phyloP scores from a whole-genome alignment of 805 yeast genomes.

The Nakazawaea sp. region DNA sequence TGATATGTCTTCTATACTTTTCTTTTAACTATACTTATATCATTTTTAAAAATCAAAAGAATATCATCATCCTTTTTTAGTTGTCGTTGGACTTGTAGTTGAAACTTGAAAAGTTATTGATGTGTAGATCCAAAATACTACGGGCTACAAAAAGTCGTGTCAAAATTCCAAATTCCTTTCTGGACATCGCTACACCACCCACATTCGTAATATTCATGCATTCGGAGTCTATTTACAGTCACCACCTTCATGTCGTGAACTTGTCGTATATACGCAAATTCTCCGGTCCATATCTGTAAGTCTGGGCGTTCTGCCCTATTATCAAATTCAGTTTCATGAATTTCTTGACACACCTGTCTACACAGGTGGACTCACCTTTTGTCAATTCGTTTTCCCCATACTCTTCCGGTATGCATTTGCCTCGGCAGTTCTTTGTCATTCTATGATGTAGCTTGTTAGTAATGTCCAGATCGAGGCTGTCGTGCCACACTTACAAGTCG shows the following conservation, averaged over 20 bases:
- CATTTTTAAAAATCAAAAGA: too few species aligned
- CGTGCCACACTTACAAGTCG: slow-evolving; percentile 26
- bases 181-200: too few species aligned
- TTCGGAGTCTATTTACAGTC: too few species aligned
- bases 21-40: too few species aligned
- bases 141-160: too few species aligned
- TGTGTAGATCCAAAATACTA: too few species aligned
- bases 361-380: slow-evolving; percentile 78
- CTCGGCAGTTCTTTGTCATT: slow-evolving; percentile 54
- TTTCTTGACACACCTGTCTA: slow-evolving; percentile 82
- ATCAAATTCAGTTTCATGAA: slow-evolving; percentile 66
- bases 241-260: neutral
- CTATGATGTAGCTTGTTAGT: slow-evolving; percentile 19
- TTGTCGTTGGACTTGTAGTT: too few species aligned
- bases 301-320: slow-evolving; percentile 47
- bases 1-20: too few species aligned
- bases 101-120: too few species aligned
- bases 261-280: slow-evolving; percentile 35
- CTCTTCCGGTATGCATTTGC: slow-evolving; percentile 79
- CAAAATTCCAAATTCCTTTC: too few species aligned
- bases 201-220: too few species aligned
- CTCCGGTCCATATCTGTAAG: slow-evolving; percentile 38
- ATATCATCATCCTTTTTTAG: too few species aligned
- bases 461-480: neutral
- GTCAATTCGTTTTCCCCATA: slow-evolving; percentile 80